These are phyloP conservation scores for Cicer pinnatifidum DNA, from an alignment of 306 rosid genomes.

Conservation along the genomic window DNA sequence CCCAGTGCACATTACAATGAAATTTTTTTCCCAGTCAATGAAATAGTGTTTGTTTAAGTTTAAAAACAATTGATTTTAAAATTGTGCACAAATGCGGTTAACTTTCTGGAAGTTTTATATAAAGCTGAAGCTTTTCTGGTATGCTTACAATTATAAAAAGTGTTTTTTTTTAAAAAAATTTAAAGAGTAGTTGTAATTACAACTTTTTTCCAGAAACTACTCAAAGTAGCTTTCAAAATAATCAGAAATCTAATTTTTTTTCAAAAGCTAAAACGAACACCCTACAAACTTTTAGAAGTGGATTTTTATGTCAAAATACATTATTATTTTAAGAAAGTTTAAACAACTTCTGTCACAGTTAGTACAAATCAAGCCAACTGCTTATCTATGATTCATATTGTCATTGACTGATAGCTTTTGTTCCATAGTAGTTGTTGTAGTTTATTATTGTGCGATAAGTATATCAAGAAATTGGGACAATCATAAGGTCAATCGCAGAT, in stretches of 20 bases:
- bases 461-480: not conserved
- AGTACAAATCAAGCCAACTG: conserved; percentile 13
- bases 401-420: not conserved
- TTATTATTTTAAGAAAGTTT: not conserved
- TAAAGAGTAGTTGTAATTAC: not conserved
- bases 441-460: not conserved
- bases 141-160: not conserved
- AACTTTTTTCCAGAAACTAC: not conserved
- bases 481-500: not conserved
- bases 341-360: not conserved
- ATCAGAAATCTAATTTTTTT: not conserved
- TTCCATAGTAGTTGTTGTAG: not conserved
- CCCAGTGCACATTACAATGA: not conserved
- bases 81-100: not conserved
- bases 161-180: not conserved
- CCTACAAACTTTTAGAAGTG: not conserved
- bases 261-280: not conserved
- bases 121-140: not conserved
- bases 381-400: conserved; percentile 1
- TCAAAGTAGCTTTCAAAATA: not conserved
- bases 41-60: not conserved
- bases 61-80: not conserved
- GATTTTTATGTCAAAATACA: not conserved
- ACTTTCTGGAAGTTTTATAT: not conserved
- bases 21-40: not conserved